Conservation (phyloP, 495 filamentous ascomycete genomes). For the Talaromyces stipitatus region DNA sequence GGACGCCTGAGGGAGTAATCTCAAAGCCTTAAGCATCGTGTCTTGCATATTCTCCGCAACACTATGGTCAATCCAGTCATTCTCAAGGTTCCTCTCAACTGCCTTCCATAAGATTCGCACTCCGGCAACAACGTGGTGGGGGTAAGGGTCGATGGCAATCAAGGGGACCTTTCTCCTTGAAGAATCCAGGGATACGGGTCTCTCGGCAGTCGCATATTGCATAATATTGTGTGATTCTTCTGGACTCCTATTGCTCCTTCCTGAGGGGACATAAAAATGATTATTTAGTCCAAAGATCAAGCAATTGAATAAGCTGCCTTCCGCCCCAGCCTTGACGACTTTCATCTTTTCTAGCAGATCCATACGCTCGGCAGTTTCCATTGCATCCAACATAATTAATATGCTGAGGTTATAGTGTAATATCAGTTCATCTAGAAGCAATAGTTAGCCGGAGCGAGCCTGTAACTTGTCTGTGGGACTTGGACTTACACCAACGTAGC, state of each 20-base stretch:
- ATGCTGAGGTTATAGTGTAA: constrained; percentile 13
- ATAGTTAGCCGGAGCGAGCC: background rate
- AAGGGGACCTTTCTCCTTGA: constrained; percentile 5
- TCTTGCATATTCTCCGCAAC: constrained; percentile 8
- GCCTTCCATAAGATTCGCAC: constrained; percentile 15
- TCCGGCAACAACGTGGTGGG: constrained; percentile 13
- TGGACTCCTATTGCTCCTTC: background rate
- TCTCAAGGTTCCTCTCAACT: constrained; percentile 10
- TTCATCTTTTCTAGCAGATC: constrained; percentile 12
- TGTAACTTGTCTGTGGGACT: background rate
- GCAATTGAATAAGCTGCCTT: constrained; percentile 13
- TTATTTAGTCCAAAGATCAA: constrained; percentile 15
- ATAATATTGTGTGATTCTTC: background rate
- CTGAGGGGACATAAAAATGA: constrained; percentile 8
- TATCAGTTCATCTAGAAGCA: constrained; percentile 11
- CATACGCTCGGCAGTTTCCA: constrained; percentile 10
- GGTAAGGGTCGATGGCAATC: constrained; percentile 14
- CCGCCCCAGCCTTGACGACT: constrained; percentile 9
- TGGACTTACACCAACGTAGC: constrained; percentile 13
- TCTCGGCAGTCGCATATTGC: background rate
- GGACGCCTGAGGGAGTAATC: constrained; percentile 13
- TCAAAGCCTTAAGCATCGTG: constrained; percentile 9
- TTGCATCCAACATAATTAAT: constrained; percentile 11
- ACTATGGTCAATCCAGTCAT: constrained; percentile 8
- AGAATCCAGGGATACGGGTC: background rate